Evolutionary conservation across 495 filamentous ascomycete genomes (phyloP).

Genomic region (Penicillium crystallinum): DNA sequence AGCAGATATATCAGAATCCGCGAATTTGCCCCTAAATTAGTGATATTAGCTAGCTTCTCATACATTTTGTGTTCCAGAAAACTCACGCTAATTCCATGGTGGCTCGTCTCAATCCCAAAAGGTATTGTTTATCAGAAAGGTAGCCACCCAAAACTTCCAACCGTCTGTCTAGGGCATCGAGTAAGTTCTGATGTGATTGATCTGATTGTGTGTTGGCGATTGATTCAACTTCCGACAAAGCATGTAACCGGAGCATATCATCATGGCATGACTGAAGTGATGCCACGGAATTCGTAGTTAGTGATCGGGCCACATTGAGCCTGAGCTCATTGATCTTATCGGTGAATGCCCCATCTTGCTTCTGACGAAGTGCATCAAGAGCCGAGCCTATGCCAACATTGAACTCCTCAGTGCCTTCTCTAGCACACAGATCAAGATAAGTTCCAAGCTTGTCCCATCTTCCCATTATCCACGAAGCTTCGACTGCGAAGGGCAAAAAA

Average conservation of each 20-base stretch:
- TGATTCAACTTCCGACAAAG: constrained; percentile 78
- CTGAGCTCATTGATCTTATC: constrained; percentile 58
- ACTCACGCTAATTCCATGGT: constrained; percentile 65
- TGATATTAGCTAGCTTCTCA: constrained; percentile 8
- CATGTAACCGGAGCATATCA: constrained; percentile 75
- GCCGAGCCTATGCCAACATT: constrained; percentile 74
- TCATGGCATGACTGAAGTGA: constrained; percentile 82
- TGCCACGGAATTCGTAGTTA: constrained; percentile 67
- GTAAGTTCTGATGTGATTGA: constrained; percentile 35
- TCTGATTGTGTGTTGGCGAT: constrained; percentile 52
- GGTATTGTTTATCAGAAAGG: constrained; percentile 84
- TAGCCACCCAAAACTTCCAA: constrained; percentile 82
- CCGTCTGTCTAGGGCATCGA: constrained; percentile 62
- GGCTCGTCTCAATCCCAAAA: constrained; percentile 81
- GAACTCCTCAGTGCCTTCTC: constrained; percentile 62
- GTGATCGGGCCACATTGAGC: constrained; percentile 61
- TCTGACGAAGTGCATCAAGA: constrained; percentile 58
- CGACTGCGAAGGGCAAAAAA: constrained; percentile 73
- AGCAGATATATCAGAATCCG: constrained; percentile 66
- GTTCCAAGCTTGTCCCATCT: constrained; percentile 71
- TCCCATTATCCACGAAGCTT: constrained; percentile 85
- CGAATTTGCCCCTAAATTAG: constrained; percentile 38
- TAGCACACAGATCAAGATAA: constrained; percentile 53
- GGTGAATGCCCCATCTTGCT: constrained; percentile 50
- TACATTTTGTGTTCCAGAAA: not conserved